Conservation (phyloP, 306 rosid species). For the Castanea sativa region DNA sequence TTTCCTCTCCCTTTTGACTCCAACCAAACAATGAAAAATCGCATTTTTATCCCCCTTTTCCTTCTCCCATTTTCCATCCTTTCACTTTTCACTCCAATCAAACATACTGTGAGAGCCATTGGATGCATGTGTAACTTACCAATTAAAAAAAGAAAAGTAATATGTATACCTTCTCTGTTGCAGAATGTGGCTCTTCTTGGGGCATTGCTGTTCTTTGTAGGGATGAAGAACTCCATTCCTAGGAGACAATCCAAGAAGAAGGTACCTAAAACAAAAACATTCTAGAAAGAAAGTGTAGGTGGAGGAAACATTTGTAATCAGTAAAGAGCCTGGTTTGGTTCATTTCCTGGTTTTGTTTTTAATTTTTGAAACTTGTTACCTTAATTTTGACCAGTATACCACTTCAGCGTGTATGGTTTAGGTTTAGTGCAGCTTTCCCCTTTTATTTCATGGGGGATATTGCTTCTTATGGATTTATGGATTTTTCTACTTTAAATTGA, state of each 20-base stretch:
- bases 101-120: too few species aligned
- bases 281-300: neutral
- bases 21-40: too few species aligned
- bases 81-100: too few species aligned
- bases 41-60: too few species aligned
- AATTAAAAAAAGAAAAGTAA: neutral
- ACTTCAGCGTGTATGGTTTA: neutral
- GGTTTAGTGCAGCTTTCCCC: neutral
- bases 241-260: constrained; percentile 58
- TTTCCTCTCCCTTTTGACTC: too few species aligned
- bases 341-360: neutral
- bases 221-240: constrained; percentile 61
- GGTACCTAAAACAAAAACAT: constrained; percentile 48
- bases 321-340: neutral
- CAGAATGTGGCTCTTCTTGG: constrained; percentile 69
- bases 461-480: neutral
- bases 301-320: neutral
- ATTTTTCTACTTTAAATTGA: neutral
- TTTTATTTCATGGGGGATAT: neutral
- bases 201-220: constrained; percentile 62
- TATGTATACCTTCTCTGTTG: constrained; percentile 15
- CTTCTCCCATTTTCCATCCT: too few species aligned
- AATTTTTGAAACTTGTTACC: neutral
- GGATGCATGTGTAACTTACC: too few species aligned
- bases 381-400: neutral